phyloP scores from a whole-genome alignment of 148 eudicot genomes.

The Rhododendron ovatum region DNA sequence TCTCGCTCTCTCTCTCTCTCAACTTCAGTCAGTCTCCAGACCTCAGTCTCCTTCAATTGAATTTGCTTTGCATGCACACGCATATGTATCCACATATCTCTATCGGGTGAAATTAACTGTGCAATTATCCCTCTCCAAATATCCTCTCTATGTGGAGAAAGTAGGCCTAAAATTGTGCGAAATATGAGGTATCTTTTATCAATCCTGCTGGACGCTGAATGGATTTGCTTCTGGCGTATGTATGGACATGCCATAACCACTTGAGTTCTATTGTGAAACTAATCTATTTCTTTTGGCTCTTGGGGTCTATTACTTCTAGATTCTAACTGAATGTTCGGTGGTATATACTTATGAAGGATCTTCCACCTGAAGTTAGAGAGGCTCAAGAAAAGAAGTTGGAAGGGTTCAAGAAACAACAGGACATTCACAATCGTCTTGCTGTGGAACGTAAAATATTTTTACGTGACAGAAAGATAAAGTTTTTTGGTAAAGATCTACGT shows the following conservation, averaged over 20 bases:
- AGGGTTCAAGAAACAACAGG: conserved; percentile 76
- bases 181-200: not conserved
- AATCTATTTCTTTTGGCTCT: not conserved
- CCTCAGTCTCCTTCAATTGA: not conserved
- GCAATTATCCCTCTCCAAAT: not conserved
- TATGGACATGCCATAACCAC: not conserved
- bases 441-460: conserved; percentile 68
- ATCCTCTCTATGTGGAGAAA: not conserved
- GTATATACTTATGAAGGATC: conserved; percentile 42
- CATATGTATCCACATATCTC: not conserved
- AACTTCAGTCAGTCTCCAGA: not conserved
- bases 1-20: not conserved
- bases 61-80: not conserved
- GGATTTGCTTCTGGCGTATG: not conserved
- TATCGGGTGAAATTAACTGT: not conserved
- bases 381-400: conserved; percentile 77
- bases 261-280: not conserved
- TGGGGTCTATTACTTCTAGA: not conserved
- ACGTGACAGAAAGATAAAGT: conserved; percentile 74
- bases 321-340: not conserved
- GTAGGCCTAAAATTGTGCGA: not conserved
- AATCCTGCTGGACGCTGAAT: not conserved
- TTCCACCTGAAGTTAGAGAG: conserved; percentile 71
- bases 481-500: conserved; percentile 57
- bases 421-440: conserved; percentile 61